These are phyloP conservation scores for Lachnellula hyalina DNA, from an alignment of 2,329 filamentous ascomycete species.

Conservation along the genomic window DNA sequence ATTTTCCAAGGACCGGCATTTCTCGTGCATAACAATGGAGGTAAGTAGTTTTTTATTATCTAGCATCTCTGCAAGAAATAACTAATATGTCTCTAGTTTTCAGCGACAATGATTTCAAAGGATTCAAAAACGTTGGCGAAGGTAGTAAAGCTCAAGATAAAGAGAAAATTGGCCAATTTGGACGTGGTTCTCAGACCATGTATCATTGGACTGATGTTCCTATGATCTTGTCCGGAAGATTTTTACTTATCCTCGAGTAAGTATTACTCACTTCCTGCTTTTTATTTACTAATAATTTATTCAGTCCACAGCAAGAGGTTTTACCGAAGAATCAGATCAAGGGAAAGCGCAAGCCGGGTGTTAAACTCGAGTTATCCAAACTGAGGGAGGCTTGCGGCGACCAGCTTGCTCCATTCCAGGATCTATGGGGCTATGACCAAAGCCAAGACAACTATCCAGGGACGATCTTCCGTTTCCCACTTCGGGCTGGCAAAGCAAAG, in stretches of 20 bases:
- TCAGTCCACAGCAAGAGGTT: slow-evolving; percentile 23
- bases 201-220: slow-evolving; percentile 34
- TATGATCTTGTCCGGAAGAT: slow-evolving; percentile 31
- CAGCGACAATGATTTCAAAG: slow-evolving; percentile 28
- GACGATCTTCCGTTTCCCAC: slow-evolving; percentile 28
- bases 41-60: slow-evolving; percentile 18
- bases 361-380: slow-evolving; percentile 20
- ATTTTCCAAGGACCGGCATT: slow-evolving; percentile 30
- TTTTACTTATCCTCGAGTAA: slow-evolving; percentile 32
- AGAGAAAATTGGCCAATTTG: slow-evolving; percentile 32
- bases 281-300: background rate
- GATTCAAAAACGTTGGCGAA: slow-evolving; percentile 31
- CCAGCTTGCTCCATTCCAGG: slow-evolving; percentile 21
- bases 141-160: slow-evolving; percentile 30
- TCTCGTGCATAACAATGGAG: slow-evolving; percentile 30
- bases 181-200: slow-evolving; percentile 33
- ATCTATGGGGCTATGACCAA: slow-evolving; percentile 21
- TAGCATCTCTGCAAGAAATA: background rate
- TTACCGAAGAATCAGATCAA: slow-evolving; percentile 17
- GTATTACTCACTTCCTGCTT: slow-evolving; percentile 1
- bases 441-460: slow-evolving; percentile 19
- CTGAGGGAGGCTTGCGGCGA: slow-evolving; percentile 16
- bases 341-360: slow-evolving; percentile 19
- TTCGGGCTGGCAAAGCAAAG: slow-evolving; percentile 5
- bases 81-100: slow-evolving; percentile 21